These are phyloP conservation scores for Phytophthora fragariae DNA, from an alignment of 352 stramenopile species.

Conservation along the genomic window DNA sequence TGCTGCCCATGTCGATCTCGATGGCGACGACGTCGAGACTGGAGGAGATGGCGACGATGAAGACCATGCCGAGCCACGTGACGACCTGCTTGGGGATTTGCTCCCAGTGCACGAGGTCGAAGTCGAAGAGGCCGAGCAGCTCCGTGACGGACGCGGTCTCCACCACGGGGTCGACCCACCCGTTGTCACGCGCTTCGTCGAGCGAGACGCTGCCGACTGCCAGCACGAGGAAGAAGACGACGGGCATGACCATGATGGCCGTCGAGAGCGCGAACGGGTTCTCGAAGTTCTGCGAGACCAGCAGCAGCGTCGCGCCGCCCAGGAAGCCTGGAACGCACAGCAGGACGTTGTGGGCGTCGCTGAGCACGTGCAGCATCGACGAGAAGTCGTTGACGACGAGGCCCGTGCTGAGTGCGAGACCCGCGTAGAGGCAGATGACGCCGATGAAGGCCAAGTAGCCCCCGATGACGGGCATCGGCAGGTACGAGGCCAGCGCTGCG, in stretches of 20 bases:
- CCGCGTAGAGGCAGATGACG: conserved; percentile 94
- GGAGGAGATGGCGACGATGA: conserved; percentile 96
- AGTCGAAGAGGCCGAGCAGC: conserved; percentile 91
- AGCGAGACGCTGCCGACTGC: conserved; percentile 75
- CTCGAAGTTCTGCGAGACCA: conserved; percentile 75
- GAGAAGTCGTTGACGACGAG: conserved; percentile 85
- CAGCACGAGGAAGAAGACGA: conserved; percentile 92
- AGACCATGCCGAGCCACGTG: conserved; percentile 95
- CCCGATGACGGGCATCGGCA: conserved; percentile 97
- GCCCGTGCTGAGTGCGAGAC: conserved; percentile 88
- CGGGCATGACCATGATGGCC: conserved; percentile 86
- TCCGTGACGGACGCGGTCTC: conserved; percentile 58
- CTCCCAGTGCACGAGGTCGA: conserved; percentile 89
- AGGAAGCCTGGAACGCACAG: conserved; percentile 85
- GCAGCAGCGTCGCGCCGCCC: conserved; percentile 77
- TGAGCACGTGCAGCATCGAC: conserved; percentile 70
- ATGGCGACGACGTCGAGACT: conserved; percentile 97
- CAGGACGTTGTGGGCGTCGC: conserved; percentile 63
- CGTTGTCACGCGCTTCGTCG: conserved; percentile 85
- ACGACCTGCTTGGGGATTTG: conserved; percentile 88
- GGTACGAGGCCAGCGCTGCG: conserved; percentile 94
- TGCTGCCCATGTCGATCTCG: conserved; percentile 95
- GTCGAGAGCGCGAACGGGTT: conserved; percentile 69
- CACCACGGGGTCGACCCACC: conserved; percentile 86
- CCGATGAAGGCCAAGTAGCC: conserved; percentile 98